Evolutionary conservation across 2,329 filamentous ascomycete genomes (phyloP).

Genomic region (Berkeleyomyces rouxiae): DNA sequence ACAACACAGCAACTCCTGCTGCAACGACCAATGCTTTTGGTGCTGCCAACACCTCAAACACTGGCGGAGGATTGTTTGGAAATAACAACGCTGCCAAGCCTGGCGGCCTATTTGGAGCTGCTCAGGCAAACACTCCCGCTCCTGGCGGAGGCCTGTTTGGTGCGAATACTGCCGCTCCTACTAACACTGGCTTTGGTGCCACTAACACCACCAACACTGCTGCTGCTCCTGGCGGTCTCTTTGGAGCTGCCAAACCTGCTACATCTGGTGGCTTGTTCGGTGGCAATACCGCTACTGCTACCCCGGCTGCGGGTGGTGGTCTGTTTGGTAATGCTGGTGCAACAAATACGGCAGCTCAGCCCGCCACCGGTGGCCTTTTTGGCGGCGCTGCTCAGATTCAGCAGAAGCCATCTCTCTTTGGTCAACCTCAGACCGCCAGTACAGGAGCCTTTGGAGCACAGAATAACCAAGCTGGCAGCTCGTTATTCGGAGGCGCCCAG

Average conservation of each 20-base stretch:
- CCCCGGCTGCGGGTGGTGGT: constrained; percentile 20
- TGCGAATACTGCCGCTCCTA: constrained; percentile 17
- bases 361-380: constrained; percentile 25
- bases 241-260: constrained; percentile 23
- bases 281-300: constrained; percentile 23
- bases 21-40: constrained; percentile 26
- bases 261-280: constrained; percentile 26
- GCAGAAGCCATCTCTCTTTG: constrained; percentile 41
- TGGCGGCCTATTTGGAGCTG: constrained; percentile 33
- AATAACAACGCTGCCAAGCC: constrained; percentile 24
- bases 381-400: constrained; percentile 32
- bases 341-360: constrained; percentile 25
- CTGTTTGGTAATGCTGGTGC: constrained; percentile 20
- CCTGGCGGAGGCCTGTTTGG: constrained; percentile 32
- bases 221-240: constrained; percentile 22
- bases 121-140: constrained; percentile 9
- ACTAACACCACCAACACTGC: constrained; percentile 13
- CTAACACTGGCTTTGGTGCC: constrained; percentile 24
- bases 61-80: constrained; percentile 26
- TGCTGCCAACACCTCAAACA: constrained; percentile 15
- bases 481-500: constrained; percentile 29
- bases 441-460: constrained; percentile 38
- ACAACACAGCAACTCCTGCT: constrained; percentile 17
- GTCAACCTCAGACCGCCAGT: constrained; percentile 27
- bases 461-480: constrained; percentile 28